These are phyloP conservation scores for Gossypium sturtianum DNA, from an alignment of 345 rosid species.

Conservation along the genomic window DNA sequence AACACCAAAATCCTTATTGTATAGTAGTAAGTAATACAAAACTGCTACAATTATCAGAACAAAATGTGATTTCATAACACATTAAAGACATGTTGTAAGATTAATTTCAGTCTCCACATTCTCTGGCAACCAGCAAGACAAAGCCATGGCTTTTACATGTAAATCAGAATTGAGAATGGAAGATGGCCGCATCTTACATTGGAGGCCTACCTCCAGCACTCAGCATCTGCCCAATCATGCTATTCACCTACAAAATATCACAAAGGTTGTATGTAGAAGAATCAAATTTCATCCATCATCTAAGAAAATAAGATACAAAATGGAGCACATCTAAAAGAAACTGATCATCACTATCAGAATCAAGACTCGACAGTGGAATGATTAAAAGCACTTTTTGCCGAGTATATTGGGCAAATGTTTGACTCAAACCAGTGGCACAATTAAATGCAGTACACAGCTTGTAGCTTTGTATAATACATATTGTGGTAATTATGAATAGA, in stretches of 20 bases:
- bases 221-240: slow-evolving; percentile 79
- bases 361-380: no score
- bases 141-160: not conserved
- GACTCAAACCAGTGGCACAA: not conserved
- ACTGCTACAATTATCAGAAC: not conserved
- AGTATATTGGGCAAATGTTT: no score
- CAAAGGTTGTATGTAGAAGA: not conserved
- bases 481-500: no score
- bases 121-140: not conserved
- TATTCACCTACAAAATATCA: slow-evolving; percentile 52
- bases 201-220: slow-evolving; percentile 73
- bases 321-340: not conserved
- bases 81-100: not conserved
- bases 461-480: not conserved
- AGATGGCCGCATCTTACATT: slow-evolving; percentile 30
- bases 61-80: not conserved
- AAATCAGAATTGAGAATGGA: slow-evolving; percentile 2
- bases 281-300: not conserved
- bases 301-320: not conserved
- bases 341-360: not conserved
- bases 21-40: not conserved
- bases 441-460: not conserved
- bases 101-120: not conserved
- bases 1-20: not conserved
- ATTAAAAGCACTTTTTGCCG: no score